phyloP scores from a whole-genome alignment of 2,329 filamentous ascomycete genomes.

The Raffaelea ambrosiae region DNA sequence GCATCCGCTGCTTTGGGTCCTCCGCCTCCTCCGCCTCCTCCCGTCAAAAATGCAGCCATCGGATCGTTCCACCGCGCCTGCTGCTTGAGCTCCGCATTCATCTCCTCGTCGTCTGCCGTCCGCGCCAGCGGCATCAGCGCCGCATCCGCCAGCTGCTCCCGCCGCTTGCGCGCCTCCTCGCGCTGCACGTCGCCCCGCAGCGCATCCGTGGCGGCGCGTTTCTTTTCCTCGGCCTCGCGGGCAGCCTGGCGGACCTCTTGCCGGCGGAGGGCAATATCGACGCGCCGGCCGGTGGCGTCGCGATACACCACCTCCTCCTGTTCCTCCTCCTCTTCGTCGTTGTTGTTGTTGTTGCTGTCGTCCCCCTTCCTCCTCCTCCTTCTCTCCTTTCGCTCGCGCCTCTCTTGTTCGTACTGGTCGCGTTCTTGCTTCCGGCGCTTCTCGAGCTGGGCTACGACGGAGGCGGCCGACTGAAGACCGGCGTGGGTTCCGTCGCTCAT shows the following conservation, averaged over 20 bases:
- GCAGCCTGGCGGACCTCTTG: conserved; percentile 67
- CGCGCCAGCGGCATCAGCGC: conserved; percentile 74
- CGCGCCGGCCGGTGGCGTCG: conserved; percentile 87
- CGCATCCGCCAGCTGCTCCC: conserved; percentile 67
- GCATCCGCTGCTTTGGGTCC: too few relatives aligned
- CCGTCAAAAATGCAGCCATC: conserved; percentile 66
- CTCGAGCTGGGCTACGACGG: conserved; percentile 63
- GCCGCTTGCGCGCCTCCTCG: conserved; percentile 54
- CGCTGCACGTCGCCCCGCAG: conserved; percentile 82
- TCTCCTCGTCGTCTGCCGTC: conserved; percentile 70
- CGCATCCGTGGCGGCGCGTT: conserved; percentile 56
- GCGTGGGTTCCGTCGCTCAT: conserved; percentile 87
- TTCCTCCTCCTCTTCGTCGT: conserved; percentile 50
- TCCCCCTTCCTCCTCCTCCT: conserved; percentile 52
- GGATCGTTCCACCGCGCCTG: conserved; percentile 87
- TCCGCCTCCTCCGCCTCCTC: background rate
- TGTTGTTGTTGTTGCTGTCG: conserved; percentile 83
- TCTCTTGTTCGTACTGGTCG: conserved; percentile 21
- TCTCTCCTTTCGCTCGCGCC: conserved; percentile 12
- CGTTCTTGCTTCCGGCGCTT: conserved; percentile 37
- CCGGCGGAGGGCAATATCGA: conserved; percentile 85
- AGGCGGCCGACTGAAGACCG: conserved; percentile 74
- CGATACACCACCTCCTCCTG: conserved; percentile 90
- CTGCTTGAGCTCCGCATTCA: conserved; percentile 77
- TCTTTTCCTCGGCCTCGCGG: conserved; percentile 62